phyloP scores from a whole-genome alignment of 2,329 filamentous ascomycete species.

The Drechslerella dactyloides region DNA sequence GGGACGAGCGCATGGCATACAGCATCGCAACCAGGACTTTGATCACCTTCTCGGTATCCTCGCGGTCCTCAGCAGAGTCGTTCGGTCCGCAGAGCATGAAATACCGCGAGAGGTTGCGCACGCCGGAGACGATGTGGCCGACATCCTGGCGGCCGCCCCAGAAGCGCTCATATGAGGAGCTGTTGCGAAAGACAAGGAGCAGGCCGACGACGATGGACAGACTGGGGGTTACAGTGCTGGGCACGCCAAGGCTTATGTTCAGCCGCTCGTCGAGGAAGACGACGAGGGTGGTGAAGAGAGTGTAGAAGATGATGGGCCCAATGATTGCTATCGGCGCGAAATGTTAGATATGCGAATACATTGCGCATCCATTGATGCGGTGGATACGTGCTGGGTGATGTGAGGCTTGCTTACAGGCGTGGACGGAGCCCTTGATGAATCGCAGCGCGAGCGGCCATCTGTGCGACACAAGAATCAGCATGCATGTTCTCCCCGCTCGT shows the following conservation, averaged over 20 bases:
- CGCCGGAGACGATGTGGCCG: conserved; percentile 64
- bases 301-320: conserved; percentile 65
- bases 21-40: conserved; percentile 66
- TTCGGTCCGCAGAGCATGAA: conserved; percentile 59
- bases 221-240: conserved; percentile 67
- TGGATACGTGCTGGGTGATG: not conserved
- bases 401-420: conserved; percentile 57
- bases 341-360: no score
- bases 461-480: not conserved
- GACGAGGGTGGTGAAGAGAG: conserved; percentile 65
- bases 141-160: conserved; percentile 68
- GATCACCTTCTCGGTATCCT: conserved; percentile 59
- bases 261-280: conserved; percentile 65
- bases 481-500: not conserved
- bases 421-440: conserved; percentile 70
- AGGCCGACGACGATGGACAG: conserved; percentile 70
- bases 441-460: conserved; percentile 70
- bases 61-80: conserved; percentile 60
- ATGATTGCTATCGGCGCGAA: conserved; percentile 60
- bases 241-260: conserved; percentile 63
- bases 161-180: conserved; percentile 69
- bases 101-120: conserved; percentile 67
- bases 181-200: conserved; percentile 71
- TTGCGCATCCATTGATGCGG: not conserved
- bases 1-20: conserved; percentile 69